These are phyloP conservation scores for Hirsutella thompsonii DNA, from an alignment of 2,329 filamentous ascomycete species.

Conservation along the genomic window DNA sequence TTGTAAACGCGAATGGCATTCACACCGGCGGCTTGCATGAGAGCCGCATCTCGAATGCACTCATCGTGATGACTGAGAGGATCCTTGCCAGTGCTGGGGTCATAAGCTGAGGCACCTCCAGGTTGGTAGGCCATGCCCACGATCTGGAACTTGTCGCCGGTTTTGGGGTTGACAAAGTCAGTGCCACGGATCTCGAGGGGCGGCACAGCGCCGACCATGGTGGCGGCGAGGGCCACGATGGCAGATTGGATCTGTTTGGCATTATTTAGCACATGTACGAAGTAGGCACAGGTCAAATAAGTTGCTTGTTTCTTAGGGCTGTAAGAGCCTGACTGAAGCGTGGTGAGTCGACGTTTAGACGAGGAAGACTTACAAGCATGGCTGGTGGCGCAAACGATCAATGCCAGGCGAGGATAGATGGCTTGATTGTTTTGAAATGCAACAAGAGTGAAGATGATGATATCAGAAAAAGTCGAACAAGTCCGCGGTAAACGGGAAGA, in stretches of 20 bases:
- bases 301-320: too few species aligned
- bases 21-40: slow-evolving; percentile 51
- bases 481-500: not conserved
- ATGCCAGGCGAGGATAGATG: not conserved
- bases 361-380: slow-evolving; percentile 9
- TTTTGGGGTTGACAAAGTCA: slow-evolving; percentile 46
- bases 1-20: slow-evolving; percentile 62
- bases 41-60: slow-evolving; percentile 51
- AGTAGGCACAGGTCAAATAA: too few species aligned
- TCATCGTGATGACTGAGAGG: slow-evolving; percentile 44
- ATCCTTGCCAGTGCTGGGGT: slow-evolving; percentile 39
- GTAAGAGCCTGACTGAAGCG: too few species aligned
- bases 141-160: slow-evolving; percentile 50
- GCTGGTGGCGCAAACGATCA: not conserved
- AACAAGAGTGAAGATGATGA: not conserved
- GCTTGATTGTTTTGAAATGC: not conserved
- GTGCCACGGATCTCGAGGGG: slow-evolving; percentile 42
- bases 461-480: not conserved
- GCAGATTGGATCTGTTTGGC: slow-evolving; percentile 23
- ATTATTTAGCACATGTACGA: not conserved
- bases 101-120: slow-evolving; percentile 49
- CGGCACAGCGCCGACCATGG: slow-evolving; percentile 41
- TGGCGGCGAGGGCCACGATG: slow-evolving; percentile 39
- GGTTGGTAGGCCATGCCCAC: slow-evolving; percentile 59
- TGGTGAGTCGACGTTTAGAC: not conserved